Base-by-base conservation (phyloP, 2,329 filamentous ascomycete species). In the Aspergillus sclerotialis region DNA sequence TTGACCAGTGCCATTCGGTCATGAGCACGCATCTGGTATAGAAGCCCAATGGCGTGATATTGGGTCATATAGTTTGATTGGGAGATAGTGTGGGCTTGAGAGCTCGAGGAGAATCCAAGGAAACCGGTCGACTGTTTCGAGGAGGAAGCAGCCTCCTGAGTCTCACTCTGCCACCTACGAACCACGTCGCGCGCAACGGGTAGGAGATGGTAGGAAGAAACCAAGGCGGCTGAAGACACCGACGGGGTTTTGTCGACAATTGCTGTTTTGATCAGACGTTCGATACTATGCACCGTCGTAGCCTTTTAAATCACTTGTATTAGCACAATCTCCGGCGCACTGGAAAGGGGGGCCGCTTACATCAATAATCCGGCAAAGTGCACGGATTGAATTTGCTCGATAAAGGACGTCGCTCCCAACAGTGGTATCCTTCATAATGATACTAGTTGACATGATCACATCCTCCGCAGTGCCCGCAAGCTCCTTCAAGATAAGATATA, bases 201-300 rank as follows among this genome's bases (percentile, higher is more conserved):
- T 35, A 98, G 84, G 30, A 98, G 84, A 63, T 98, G 92, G 64
- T 98, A 98, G 35, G 92, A 93, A 24, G 92, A 96, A 30, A 98
- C 85, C 41, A 98, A 78, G 28, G 92, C 92, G 33, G 92, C 92
- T 13, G 92, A 96, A 39, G 90, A 92, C 19, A 98, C 92, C 2
- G 90, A 95, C 23, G 92, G 90, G 54, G 89, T 95, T 73, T 95
- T 95, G 73, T 98, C 92, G 61, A 98, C 92, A 60, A 98, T 96
- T 37, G 90, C 92, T 13, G 92, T 96, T 73, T 98, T 98, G 76
- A 98, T 93, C 39, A 94, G 83, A 64, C 92, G 84, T 65, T 98
- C 92, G 59, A 98, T 96, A 42, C 88, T 90, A 70, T 95, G 90
- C 32, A 96, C 92, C 30, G 89, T 96, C 9, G 87, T 90, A 44